Evolutionary conservation across 2,329 filamentous ascomycete genomes (phyloP).

Genomic region (Keithomyces neogunnii): DNA sequence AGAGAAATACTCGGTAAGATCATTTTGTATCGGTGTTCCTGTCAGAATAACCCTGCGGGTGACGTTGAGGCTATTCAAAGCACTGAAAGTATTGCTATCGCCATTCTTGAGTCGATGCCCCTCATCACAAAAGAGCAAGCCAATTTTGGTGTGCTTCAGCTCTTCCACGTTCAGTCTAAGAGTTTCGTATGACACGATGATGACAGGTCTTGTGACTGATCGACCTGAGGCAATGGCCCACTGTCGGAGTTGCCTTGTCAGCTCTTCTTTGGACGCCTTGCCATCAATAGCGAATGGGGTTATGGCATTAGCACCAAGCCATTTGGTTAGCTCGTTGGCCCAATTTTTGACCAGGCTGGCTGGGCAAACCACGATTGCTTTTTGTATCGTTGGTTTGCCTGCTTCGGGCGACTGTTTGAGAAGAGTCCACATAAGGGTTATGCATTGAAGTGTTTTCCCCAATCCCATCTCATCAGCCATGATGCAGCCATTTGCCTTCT

Average conservation of each 20-base stretch:
- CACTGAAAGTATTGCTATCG: conserved; percentile 90
- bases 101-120: conserved; percentile 95
- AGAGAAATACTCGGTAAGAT: conserved; percentile 95
- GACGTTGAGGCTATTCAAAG: conserved; percentile 84
- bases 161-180: conserved; percentile 85
- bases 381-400: conserved; percentile 89
- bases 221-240: conserved; percentile 93
- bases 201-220: conserved; percentile 78
- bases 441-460: conserved; percentile 95
- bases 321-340: conserved; percentile 95
- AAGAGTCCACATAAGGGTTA: conserved; percentile 91
- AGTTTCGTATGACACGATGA: conserved; percentile 97
- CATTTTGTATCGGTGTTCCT: conserved; percentile 95
- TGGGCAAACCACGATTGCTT: conserved; percentile 93
- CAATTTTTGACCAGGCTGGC: conserved; percentile 96
- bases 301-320: conserved; percentile 87
- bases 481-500: conserved; percentile 92
- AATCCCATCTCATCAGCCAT: conserved; percentile 99
- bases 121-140: conserved; percentile 89
- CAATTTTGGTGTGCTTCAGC: conserved; percentile 82
- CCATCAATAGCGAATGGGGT: conserved; percentile 94
- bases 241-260: conserved; percentile 82
- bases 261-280: conserved; percentile 89
- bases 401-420: conserved; percentile 92
- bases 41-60: conserved; percentile 88